phyloP scores from a whole-genome alignment of 108 stramenopile species.

The Hondaea fermentalgiana region DNA sequence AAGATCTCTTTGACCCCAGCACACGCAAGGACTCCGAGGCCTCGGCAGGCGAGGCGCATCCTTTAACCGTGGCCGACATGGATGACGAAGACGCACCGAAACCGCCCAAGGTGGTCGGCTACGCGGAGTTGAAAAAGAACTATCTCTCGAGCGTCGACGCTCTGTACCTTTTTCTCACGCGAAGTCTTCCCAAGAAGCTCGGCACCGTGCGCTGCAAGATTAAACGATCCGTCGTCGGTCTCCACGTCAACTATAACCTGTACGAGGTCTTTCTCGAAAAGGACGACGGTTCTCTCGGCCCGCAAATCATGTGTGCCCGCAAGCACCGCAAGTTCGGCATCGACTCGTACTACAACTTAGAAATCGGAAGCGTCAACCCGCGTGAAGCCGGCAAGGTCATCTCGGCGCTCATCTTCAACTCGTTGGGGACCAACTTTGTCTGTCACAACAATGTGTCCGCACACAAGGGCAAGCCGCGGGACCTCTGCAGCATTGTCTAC shows the following conservation, averaged over 20 bases:
- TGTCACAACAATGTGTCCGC: slow-evolving; percentile 26
- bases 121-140: neutral
- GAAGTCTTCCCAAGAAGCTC: slow-evolving; percentile 52
- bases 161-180: slow-evolving; percentile 55
- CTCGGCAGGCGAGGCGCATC: neutral
- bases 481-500: slow-evolving; percentile 67
- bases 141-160: slow-evolving; percentile 16
- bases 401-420: slow-evolving; percentile 70
- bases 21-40: neutral
- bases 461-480: slow-evolving; percentile 39
- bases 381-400: slow-evolving; percentile 71
- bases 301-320: slow-evolving; percentile 60
- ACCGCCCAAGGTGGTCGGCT: neutral
- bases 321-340: slow-evolving; percentile 57
- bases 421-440: slow-evolving; percentile 60
- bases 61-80: neutral
- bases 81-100: neutral
- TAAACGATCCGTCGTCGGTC: slow-evolving; percentile 58
- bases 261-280: slow-evolving; percentile 65
- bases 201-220: slow-evolving; percentile 72
- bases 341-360: neutral
- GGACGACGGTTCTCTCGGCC: slow-evolving; percentile 57
- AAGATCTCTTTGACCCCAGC: neutral
- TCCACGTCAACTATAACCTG: slow-evolving; percentile 65
- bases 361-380: slow-evolving; percentile 38